Percentiles rank a stretch among this genome's conserved stretches.
Conservation (phyloP, 2,329 filamentous ascomycete genomes). For the Diaporthe caulivora region DNA sequence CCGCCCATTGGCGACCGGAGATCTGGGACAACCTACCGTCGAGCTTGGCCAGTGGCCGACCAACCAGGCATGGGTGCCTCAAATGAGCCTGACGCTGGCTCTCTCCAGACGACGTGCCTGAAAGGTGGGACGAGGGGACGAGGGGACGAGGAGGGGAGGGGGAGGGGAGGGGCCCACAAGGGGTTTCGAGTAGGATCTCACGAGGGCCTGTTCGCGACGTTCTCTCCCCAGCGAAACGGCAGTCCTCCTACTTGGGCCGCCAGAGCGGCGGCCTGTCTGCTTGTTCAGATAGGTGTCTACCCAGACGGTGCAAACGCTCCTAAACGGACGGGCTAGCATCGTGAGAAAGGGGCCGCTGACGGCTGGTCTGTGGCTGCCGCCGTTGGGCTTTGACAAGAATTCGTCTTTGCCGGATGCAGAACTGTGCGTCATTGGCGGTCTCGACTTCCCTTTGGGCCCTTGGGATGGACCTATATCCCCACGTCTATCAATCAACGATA, state of each 20-base stretch:
- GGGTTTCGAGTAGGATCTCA: constrained; percentile 21
- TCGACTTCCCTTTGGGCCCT: not conserved
- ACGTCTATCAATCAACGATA: constrained; percentile 17
- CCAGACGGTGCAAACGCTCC: not conserved
- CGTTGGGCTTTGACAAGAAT: constrained; percentile 26
- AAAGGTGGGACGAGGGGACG: not conserved
- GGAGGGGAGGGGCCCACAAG: too few species aligned
- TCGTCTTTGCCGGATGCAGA: constrained; percentile 31
- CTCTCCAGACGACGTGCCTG: not conserved
- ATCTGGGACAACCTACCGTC: constrained; percentile 29
- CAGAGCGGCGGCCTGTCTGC: constrained; percentile 7
- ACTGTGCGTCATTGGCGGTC: constrained; percentile 32
- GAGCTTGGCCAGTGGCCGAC: constrained; percentile 16
- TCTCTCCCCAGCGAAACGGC: not conserved
- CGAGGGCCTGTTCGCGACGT: not conserved
- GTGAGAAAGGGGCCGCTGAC: constrained; percentile 1
- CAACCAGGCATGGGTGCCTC: not conserved
- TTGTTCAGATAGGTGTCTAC: not conserved
- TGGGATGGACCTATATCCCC: constrained; percentile 3
- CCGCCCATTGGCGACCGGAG: constrained; percentile 23
- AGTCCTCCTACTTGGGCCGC: constrained; percentile 15
- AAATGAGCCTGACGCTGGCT: not conserved
- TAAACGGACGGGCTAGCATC: not conserved
- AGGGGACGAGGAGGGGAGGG: not conserved
- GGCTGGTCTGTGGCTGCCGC: constrained; percentile 22